phyloP scores from a whole-genome alignment of 768 basidiomycete species.

The Russula olivacea region DNA sequence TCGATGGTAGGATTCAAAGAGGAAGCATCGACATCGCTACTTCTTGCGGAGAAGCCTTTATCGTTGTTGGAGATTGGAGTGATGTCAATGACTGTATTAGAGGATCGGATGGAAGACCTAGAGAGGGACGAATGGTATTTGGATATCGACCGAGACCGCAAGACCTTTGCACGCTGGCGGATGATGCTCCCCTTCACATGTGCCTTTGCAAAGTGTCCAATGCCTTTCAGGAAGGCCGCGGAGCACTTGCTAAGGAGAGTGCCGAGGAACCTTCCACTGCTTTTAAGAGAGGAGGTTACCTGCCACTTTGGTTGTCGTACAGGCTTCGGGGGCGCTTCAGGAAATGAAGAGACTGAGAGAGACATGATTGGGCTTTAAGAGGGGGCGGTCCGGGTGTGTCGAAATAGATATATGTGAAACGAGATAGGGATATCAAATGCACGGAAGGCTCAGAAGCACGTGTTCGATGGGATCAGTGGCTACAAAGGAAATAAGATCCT shows the following conservation, averaged over 20 bases:
- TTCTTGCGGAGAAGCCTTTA: background rate
- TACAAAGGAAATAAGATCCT: no score
- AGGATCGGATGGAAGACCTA: background rate
- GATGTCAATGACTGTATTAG: constrained; percentile 1
- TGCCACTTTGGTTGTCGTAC: background rate
- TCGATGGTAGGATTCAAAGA: background rate
- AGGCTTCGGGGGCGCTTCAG: constrained; percentile 7
- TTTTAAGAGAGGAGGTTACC: background rate
- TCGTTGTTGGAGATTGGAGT: background rate
- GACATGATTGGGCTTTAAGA: constrained; percentile 8
- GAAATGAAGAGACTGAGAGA: constrained; percentile 25
- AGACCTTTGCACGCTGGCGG: no score
- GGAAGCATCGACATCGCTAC: background rate
- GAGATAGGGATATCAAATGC: background rate
- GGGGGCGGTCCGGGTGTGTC: background rate
- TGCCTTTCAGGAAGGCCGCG: constrained; percentile 1
- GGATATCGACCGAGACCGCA: background rate
- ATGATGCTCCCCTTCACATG: background rate
- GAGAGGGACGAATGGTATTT: background rate
- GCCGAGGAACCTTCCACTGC: constrained; percentile 8
- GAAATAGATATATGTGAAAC: background rate
- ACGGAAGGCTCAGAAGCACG: background rate
- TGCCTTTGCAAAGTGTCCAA: background rate
- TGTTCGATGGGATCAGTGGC: background rate
- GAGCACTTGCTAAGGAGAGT: constrained; percentile 5